phyloP scores from a whole-genome alignment of 345 rosid species.

The Corymbia maculata region DNA sequence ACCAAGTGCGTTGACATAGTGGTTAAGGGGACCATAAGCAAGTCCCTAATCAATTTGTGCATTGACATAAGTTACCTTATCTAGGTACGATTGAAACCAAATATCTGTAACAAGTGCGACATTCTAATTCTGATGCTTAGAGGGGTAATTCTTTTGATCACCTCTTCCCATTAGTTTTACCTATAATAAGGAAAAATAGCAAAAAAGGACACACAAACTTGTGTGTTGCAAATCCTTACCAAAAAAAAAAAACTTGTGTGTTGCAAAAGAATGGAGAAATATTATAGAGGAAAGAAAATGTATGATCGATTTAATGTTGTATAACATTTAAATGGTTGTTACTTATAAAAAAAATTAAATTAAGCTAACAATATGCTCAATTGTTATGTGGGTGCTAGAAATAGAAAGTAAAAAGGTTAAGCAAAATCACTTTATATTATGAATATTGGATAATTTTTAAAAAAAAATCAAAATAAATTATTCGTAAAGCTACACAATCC shows the following conservation, averaged over 20 bases:
- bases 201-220: background rate
- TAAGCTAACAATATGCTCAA: background rate
- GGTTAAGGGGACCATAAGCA: background rate
- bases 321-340: background rate
- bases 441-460: too few relatives aligned
- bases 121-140: background rate
- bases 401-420: background rate
- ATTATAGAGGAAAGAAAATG: background rate
- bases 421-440: background rate
- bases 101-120: background rate
- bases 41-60: background rate
- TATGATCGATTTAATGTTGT: background rate
- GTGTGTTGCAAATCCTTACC: background rate
- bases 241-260: background rate
- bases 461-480: too few relatives aligned
- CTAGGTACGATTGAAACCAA: too few relatives aligned
- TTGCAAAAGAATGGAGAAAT: background rate
- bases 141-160: background rate
- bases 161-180: background rate
- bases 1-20: too few relatives aligned
- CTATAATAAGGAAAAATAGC: too few relatives aligned
- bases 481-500: too few relatives aligned
- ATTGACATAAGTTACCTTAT: background rate
- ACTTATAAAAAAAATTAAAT: background rate
- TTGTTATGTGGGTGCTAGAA: background rate